These are phyloP conservation scores for Sphaerostilbella broomeana DNA, from an alignment of 2,329 filamentous ascomycete genomes.

Conservation along the genomic window DNA sequence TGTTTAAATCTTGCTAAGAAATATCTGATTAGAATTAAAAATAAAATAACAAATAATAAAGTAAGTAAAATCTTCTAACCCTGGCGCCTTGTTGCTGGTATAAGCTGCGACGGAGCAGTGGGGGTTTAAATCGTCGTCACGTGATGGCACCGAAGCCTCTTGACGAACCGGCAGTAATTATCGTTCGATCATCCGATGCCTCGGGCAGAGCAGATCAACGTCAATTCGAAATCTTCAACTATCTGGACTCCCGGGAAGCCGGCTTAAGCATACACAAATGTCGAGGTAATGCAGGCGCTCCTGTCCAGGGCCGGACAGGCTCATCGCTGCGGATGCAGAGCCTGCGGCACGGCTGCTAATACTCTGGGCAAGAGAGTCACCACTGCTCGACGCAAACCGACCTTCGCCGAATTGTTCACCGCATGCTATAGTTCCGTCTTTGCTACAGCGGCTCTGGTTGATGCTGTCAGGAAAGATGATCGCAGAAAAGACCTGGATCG, in stretches of 20 bases:
- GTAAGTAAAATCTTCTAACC: background rate
- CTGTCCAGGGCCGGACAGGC: conserved; percentile 61
- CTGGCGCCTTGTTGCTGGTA: too few species aligned
- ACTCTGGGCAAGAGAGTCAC: conserved; percentile 45
- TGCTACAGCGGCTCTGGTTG: conserved; percentile 56
- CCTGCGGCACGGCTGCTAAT: conserved; percentile 48
- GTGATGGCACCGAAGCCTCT: conserved; percentile 9
- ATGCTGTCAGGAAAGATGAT: conserved; percentile 52
- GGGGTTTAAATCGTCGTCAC: conserved; percentile 1
- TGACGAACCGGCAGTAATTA: conserved; percentile 4
- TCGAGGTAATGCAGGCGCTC: conserved; percentile 56
- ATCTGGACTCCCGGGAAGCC: background rate
- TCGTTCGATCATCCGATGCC: conserved; percentile 8
- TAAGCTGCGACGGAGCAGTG: too few species aligned
- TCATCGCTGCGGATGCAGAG: conserved; percentile 57
- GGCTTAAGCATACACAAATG: conserved; percentile 17
- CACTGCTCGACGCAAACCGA: conserved; percentile 43
- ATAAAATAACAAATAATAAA: background rate
- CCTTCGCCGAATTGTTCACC: conserved; percentile 51
- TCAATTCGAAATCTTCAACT: conserved; percentile 7
- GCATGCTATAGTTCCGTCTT: conserved; percentile 63
- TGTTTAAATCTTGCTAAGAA: conserved; percentile 31
- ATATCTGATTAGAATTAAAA: too few species aligned
- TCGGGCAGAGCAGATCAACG: background rate
- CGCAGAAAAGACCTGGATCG: conserved; percentile 55